Evolutionary conservation across 2,329 filamentous ascomycete genomes (phyloP).

Genomic region (Apiospora saccharicola): DNA sequence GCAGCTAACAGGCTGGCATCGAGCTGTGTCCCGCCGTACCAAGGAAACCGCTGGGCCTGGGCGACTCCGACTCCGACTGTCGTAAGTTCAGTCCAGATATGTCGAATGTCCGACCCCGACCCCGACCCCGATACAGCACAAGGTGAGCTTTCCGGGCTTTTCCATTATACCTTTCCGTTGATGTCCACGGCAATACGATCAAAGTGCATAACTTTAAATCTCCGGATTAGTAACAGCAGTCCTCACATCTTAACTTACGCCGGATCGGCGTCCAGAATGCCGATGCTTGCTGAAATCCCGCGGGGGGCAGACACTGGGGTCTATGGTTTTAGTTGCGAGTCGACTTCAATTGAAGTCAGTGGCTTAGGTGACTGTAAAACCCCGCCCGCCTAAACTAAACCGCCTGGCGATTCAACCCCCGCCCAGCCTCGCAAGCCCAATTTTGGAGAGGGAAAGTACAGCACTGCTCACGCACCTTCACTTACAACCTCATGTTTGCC

Average conservation of each 20-base stretch:
- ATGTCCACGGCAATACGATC: not conserved
- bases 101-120: not conserved
- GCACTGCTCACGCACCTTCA: not conserved
- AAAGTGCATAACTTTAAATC: not conserved
- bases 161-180: not conserved
- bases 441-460: not conserved
- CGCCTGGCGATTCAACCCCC: not conserved
- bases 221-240: not conserved
- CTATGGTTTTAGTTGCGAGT: not conserved
- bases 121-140: not conserved
- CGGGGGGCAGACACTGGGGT: not conserved
- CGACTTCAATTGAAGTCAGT: not conserved
- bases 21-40: not conserved
- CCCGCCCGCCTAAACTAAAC: not conserved
- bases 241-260: not conserved
- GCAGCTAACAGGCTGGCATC: not conserved
- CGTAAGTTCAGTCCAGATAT: not conserved
- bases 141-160: not conserved
- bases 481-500: not conserved
- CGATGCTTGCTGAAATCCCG: not conserved
- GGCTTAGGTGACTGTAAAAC: not conserved
- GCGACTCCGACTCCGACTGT: constrained; percentile 1
- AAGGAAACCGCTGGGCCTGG: not conserved
- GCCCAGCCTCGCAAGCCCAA: not conserved
- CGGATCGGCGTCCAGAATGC: not conserved